Evolutionary conservation across 768 basidiomycete genomes (phyloP).

Genomic region (Boletus subparvulus): DNA sequence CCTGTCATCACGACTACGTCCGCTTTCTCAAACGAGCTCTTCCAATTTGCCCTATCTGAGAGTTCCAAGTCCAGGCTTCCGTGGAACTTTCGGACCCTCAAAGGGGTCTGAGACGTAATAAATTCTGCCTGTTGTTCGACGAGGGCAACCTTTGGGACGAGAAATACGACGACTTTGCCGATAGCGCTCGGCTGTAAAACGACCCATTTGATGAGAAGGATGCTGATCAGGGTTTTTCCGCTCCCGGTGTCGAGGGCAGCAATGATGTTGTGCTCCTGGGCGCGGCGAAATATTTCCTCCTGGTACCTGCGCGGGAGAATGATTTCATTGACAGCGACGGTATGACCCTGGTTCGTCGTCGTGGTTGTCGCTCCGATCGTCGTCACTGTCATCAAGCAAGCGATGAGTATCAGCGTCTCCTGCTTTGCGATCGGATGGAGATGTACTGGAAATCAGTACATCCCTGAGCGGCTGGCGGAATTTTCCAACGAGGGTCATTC

Average conservation of each 20-base stretch:
- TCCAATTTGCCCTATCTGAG: slow-evolving; percentile 66
- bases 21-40: slow-evolving; percentile 52
- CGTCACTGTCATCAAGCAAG: slow-evolving; percentile 28
- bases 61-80: slow-evolving; percentile 73
- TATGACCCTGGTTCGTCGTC: slow-evolving; percentile 26
- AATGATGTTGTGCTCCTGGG: slow-evolving; percentile 52
- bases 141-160: slow-evolving; percentile 83
- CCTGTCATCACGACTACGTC: slow-evolving; percentile 89
- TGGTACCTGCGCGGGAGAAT: slow-evolving; percentile 53
- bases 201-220: slow-evolving; percentile 74
- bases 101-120: slow-evolving; percentile 58
- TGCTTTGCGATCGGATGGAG: slow-evolving; percentile 7
- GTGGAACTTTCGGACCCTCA: slow-evolving; percentile 66
- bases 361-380: slow-evolving; percentile 13
- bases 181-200: slow-evolving; percentile 46
- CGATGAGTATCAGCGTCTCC: slow-evolving; percentile 13
- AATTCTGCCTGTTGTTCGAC: slow-evolving; percentile 81
- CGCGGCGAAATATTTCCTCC: slow-evolving; percentile 54
- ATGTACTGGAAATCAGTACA: slow-evolving; percentile 22
- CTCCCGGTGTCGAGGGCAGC: slow-evolving; percentile 59
- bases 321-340: slow-evolving; percentile 34
- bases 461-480: slow-evolving; percentile 12
- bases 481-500: slow-evolving; percentile 14
- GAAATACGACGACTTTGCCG: slow-evolving; percentile 69
- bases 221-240: slow-evolving; percentile 62